These are phyloP conservation scores for Escovopsis sp. DNA, from an alignment of 2,329 filamentous ascomycete genomes.

Conservation along the genomic window DNA sequence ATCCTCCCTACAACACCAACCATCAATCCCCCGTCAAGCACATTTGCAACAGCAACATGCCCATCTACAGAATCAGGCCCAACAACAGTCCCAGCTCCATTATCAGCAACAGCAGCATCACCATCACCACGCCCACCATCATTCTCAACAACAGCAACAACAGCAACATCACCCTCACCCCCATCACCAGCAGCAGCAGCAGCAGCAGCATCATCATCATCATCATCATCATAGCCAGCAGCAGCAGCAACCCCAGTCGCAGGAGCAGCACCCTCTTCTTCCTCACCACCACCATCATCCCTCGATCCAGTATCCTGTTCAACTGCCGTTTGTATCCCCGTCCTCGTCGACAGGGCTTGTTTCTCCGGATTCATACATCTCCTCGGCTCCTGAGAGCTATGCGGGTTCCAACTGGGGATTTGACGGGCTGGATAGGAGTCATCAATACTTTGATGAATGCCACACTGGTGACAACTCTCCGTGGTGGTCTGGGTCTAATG, in stretches of 20 bases:
- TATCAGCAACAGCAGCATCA: not conserved
- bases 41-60: not conserved
- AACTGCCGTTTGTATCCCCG: not conserved
- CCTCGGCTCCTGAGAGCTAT: constrained; percentile 9
- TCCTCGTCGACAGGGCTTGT: not conserved
- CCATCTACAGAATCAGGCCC: not conserved
- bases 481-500: not conserved
- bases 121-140: not conserved
- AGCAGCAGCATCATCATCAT: not conserved
- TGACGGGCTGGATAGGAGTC: constrained; percentile 7
- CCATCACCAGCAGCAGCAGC: not conserved
- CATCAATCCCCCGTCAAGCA: not conserved
- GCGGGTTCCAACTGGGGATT: constrained; percentile 1
- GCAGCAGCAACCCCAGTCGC: not conserved
- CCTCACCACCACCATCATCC: not conserved
- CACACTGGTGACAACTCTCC: not conserved
- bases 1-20: no score
- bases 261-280: not conserved
- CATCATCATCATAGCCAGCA: not conserved
- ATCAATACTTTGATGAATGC: constrained; percentile 1
- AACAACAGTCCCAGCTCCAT: not conserved
- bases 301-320: not conserved
- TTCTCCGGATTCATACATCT: constrained; percentile 1
- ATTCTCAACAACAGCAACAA: not conserved
- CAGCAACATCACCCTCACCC: not conserved